A percentile compares a stretch with the other conserved stretches of the same genome.
Conservation (phyloP, 306 rosid genomes). For the Medicago lupulina region DNA sequence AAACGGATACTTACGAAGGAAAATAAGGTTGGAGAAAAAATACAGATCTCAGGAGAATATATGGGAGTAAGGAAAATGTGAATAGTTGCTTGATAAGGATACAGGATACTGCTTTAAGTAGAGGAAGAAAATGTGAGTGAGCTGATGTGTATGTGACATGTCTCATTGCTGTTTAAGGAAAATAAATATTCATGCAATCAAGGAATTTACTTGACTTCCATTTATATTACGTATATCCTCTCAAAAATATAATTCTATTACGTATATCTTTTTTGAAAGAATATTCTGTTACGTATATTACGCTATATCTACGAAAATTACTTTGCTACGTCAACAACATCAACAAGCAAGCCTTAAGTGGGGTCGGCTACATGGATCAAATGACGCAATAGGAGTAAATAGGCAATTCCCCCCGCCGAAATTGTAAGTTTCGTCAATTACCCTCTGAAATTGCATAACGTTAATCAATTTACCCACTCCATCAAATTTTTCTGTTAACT, state of each 20-base stretch:
- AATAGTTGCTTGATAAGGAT: constrained; percentile 27
- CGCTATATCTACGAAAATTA: no score
- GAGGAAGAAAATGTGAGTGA: constrained; percentile 34
- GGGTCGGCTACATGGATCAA: no score
- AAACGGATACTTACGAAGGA: constrained; percentile 48
- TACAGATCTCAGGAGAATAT: constrained; percentile 50
- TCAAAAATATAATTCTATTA: no score
- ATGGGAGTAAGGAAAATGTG: neutral
- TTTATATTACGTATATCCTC: neutral
- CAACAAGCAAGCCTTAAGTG: no score
- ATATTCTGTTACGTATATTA: neutral
- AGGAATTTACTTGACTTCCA: neutral
- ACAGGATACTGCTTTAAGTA: constrained; percentile 45
- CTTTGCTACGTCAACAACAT: no score
- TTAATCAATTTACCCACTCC: no score
- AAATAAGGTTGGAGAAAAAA: neutral
- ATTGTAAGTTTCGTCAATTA: no score
- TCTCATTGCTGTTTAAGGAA: neutral
- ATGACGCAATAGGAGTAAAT: no score
- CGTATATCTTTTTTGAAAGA: no score
- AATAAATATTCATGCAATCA: neutral
- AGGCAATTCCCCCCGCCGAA: no score
- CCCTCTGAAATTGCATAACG: no score
- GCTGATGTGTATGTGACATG: constrained; percentile 49
- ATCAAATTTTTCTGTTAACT: no score